Percentiles rank a stretch among this genome's conserved stretches.
Evolutionary conservation across 108 stramenopile genomes (phyloP).

Genomic region (Cyclostephanos tholiformis): DNA sequence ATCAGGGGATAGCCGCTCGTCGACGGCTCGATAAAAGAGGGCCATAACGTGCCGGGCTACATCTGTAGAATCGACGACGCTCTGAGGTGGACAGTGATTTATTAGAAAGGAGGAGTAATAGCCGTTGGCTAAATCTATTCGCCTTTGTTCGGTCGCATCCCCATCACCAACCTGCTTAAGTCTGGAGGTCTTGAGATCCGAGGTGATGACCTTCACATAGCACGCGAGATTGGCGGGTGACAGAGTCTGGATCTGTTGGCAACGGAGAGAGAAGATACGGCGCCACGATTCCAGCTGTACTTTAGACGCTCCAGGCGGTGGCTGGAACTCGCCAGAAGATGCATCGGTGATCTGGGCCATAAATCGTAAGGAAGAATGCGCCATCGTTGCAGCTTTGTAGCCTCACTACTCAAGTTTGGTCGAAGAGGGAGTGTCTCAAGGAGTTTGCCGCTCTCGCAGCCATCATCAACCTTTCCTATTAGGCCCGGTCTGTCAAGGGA

Average conservation of each 20-base stretch:
- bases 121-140: conserved; percentile 1
- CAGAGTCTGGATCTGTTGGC: conserved; percentile 2
- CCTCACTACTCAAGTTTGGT: no score
- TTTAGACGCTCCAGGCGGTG: conserved; percentile 3
- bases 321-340: neutral
- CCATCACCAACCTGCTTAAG: neutral
- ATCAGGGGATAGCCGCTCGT: conserved; percentile 2
- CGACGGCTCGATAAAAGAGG: conserved; percentile 7
- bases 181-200: conserved; percentile 9
- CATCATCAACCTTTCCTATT: no score
- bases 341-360: neutral
- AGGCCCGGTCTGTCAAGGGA: no score
- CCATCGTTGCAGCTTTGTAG: no score
- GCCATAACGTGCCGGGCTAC: neutral
- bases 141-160: neutral
- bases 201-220: neutral
- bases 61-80: neutral
- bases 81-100: neutral
- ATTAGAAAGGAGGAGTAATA: neutral
- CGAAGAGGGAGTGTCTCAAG: no score
- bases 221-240: neutral
- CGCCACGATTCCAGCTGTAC: neutral
- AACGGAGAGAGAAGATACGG: neutral
- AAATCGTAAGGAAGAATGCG: no score
- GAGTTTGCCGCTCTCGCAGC: no score